Evolutionary conservation across 805 yeast genomes (phyloP).

Genomic region (Metschnikowia hibisci): DNA sequence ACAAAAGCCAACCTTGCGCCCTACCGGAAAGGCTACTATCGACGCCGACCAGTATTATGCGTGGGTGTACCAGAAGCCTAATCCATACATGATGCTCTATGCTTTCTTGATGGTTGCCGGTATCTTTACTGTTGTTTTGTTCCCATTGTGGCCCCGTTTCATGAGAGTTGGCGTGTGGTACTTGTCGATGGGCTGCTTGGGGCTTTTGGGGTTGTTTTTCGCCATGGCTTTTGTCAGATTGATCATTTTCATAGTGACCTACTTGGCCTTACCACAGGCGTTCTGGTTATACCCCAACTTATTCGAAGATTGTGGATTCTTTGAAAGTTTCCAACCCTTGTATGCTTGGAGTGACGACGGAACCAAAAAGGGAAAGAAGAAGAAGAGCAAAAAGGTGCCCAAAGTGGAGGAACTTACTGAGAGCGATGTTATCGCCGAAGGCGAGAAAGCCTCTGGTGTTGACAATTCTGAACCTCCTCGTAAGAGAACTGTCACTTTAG

Average conservation of each 20-base stretch:
- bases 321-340: constrained; percentile 88
- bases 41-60: constrained; percentile 68
- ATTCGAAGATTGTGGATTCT: constrained; percentile 90
- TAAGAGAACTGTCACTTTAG: constrained; percentile 36
- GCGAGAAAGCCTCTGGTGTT: constrained; percentile 17
- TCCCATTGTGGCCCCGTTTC: constrained; percentile 93
- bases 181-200: constrained; percentile 70
- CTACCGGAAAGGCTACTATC: constrained; percentile 54
- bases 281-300: constrained; percentile 95
- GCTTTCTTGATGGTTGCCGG: constrained; percentile 64
- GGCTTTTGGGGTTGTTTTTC: constrained; percentile 70
- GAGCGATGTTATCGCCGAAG: constrained; percentile 11
- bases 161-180: constrained; percentile 93
- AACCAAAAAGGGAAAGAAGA: constrained; percentile 23
- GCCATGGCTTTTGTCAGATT: constrained; percentile 75
- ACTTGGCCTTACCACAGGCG: constrained; percentile 61
- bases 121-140: constrained; percentile 61
- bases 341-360: constrained; percentile 71
- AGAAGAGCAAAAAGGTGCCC: constrained; percentile 13
- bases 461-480: constrained; percentile 16
- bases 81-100: constrained; percentile 57
- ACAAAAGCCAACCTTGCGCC: constrained; percentile 56
- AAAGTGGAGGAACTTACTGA: constrained; percentile 8
- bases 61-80: constrained; percentile 78
- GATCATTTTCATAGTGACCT: constrained; percentile 59